Evolutionary conservation across 306 rosid genomes (phyloP), one percentile per base, ranked within the genome.

Genomic region (Vachellia collinsii): DNA sequence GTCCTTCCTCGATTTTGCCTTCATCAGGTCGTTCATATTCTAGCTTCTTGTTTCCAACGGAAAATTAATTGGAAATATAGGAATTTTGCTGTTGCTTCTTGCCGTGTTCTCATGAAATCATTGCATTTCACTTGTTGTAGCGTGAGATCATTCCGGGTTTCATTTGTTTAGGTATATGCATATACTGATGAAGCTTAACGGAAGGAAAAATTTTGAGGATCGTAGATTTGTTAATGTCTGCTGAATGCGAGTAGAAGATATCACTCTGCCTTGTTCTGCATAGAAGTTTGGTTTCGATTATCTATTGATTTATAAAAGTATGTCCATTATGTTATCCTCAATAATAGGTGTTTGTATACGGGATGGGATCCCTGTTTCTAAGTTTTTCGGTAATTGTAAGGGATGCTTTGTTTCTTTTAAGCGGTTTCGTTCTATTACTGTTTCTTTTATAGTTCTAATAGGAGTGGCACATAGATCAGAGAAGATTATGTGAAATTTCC

Each of bases 1-100:
- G 74, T 20, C n/a, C 54, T 69, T n/a, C 4, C 74, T 43, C 54
- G 38, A 69, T 69, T 69, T 43, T 43, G 73, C 48, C 74, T 10
- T 43, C 74, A 29, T 13, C 10, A 46, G 75, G 75, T 70, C 8
- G 11, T 68, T 69, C 6, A 10, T 22, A n/a, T 69, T 43, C 11
- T 3, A 38, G 13, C 29, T 11, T 68, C n/a, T 43, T 22, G 42
- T 46, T 42, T 11, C 19, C 54, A 20, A 7, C n/a, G 37, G 29
- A 48, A 14, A 44, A 8, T 29, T 72, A 44, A 8, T 29, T 72
- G 76, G 62, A 72, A 16, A 29, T 72, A 47, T 72, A 8, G 16
- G 25, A 48, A 47, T 12, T 72, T 29, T 46, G 16, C 4, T 19
- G 29, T 23, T 22, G 56, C 20, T 16, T 70, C 29, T 44, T 20